These are phyloP conservation scores for Ormosia semicastrata DNA, from an alignment of 306 rosid genomes.

Conservation along the genomic window DNA sequence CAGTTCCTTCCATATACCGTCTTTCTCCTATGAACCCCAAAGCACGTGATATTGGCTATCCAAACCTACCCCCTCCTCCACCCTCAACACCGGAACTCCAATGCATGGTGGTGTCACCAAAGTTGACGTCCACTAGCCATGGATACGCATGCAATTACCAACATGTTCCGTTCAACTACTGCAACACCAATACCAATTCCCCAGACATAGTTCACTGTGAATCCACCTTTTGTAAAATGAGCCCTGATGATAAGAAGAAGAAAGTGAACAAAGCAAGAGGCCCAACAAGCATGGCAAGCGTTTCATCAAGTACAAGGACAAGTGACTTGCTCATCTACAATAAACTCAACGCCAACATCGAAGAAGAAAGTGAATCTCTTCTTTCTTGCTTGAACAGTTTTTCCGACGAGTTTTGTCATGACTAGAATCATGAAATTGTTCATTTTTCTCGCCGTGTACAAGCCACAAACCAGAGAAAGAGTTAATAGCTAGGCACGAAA, in stretches of 20 bases:
- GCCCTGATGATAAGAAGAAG: not conserved
- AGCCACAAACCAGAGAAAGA: not conserved
- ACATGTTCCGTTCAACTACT: no score
- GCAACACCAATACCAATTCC: no score
- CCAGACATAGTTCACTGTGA: not conserved
- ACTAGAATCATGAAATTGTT: not conserved
- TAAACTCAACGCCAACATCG: not conserved
- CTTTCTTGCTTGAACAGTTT: not conserved
- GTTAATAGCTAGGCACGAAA: not conserved
- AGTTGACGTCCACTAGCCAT: not conserved
- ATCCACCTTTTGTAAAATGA: not conserved
- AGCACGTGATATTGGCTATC: slow-evolving; percentile 32
- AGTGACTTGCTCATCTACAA: not conserved
- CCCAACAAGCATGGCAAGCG: not conserved
- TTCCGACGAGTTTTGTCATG: slow-evolving; percentile 40
- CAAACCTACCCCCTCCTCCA: slow-evolving; percentile 37
- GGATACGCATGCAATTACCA: not conserved
- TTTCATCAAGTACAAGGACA: not conserved
- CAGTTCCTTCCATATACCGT: slow-evolving; percentile 20
- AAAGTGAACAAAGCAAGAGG: no score
- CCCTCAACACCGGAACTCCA: slow-evolving; percentile 42
- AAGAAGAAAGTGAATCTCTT: slow-evolving; percentile 11
- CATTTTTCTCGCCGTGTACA: not conserved
- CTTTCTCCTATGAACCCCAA: slow-evolving; percentile 33
- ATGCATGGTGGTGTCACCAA: not conserved